These are phyloP conservation scores for Fusarium clavum DNA, from an alignment of 2,329 filamentous ascomycete genomes.

Conservation along the genomic window DNA sequence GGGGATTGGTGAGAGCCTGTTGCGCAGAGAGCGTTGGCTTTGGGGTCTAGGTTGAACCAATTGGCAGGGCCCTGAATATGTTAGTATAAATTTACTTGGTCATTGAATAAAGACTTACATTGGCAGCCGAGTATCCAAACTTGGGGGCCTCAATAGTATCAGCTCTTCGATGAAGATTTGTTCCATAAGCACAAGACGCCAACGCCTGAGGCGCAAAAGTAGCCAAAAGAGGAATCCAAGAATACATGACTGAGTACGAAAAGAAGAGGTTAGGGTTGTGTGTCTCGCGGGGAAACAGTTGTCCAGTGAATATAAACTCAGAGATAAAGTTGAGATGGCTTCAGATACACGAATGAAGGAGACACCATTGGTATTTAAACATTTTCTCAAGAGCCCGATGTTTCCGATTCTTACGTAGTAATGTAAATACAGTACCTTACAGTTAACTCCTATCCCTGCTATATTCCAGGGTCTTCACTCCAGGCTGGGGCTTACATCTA, in stretches of 20 bases:
- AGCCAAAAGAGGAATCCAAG: conserved; percentile 32
- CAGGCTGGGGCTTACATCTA: conserved; percentile 13
- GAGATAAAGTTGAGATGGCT: not conserved
- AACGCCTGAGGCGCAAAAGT: conserved; percentile 34
- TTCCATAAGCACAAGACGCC: conserved; percentile 57
- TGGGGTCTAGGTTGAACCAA: conserved; percentile 60
- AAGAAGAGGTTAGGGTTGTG: not conserved
- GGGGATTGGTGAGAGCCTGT: conserved; percentile 65
- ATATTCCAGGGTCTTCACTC: not conserved
- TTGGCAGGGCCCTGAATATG: conserved; percentile 59
- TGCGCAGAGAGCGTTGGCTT: conserved; percentile 59
- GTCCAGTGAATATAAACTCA: not conserved
- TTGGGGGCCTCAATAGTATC: conserved; percentile 50
- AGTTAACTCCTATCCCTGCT: not conserved
- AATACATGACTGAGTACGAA: conserved; percentile 8
- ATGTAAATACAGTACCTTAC: not conserved
- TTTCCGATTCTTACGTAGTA: not conserved
- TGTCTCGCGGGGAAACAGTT: not conserved
- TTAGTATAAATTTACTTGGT: not conserved
- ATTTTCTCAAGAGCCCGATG: not conserved
- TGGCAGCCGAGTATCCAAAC: conserved; percentile 54
- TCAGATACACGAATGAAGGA: not conserved
- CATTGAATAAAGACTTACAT: conserved; percentile 42
- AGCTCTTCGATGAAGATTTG: conserved; percentile 50
- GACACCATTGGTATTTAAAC: not conserved